Evolutionary conservation across 768 basidiomycete genomes (phyloP), one percentile per base, ranked within the genome.

Genomic region (Hortiboletus flavorubellus): DNA sequence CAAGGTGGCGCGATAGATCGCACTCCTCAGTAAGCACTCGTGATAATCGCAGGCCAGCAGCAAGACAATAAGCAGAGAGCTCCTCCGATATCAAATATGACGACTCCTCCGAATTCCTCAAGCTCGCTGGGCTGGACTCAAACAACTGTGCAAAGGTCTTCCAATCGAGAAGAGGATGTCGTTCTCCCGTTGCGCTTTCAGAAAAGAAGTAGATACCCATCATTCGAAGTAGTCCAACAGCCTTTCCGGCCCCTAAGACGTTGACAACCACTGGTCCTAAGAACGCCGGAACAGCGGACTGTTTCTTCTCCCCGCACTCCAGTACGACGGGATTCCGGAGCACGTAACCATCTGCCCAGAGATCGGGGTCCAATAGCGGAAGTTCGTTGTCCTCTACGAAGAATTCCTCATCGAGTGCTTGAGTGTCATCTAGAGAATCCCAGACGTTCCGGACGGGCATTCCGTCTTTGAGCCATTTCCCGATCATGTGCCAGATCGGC

Each of bases 311-410:
- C 54, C 64, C 51, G 1, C 67, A 69, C 38, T 64, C 68, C 33
- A 67, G 60, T 4, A 70, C 66, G 16, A 54, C 51, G 1, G 71
- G 72, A 45, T 79, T 78, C 38, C 84, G 72, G 56, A 91, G 66
- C 3, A 73, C 72, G 68, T 86, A 91, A 0, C 86, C 88, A 40
- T 89, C 84, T 31, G 78, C 73, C 91, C 91, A 93, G 64, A 91
- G 91, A 53, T 91, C 88, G 0, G 85, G 86, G 62, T 88, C 86
- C 63, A 83, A 58, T 21, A 86, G 64, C 2, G 79, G 79, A 42
- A 89, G 73, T 18, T 83, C 85, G 62, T 80, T 89, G 56, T 81
- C 80, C 63, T 88, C 86, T 44, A 93, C 82, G 69, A 93, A 92
- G 71, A 91, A 91, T 63, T 93, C 91, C 11, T 86, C 85, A 18